Conservation (phyloP, 2,329 filamentous ascomycete genomes). For the Monascus ruber region DNA sequence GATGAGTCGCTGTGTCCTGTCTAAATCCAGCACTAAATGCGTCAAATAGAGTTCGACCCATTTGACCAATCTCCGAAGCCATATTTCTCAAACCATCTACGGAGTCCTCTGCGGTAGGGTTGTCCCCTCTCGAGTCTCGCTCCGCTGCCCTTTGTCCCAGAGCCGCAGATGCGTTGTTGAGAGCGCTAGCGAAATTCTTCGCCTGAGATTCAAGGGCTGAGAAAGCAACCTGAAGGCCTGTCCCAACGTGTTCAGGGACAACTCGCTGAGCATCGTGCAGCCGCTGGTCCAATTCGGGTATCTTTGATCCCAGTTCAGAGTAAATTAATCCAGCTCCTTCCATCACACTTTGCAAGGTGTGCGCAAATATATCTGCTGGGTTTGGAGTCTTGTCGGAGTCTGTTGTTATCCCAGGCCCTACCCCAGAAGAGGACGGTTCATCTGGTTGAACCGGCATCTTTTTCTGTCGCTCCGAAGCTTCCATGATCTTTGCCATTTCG, state of each 20-base stretch:
- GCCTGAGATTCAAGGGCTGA: conserved; percentile 25
- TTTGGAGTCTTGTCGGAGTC: conserved; percentile 9
- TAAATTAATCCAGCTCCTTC: conserved; percentile 23
- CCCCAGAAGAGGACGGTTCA: conserved; percentile 3
- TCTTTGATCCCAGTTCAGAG: conserved; percentile 22
- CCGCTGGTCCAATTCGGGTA: conserved; percentile 29
- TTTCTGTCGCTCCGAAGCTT: conserved; percentile 7
- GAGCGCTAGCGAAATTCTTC: conserved; percentile 22
- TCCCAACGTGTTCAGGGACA: conserved; percentile 25
- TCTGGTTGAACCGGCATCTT: conserved; percentile 5
- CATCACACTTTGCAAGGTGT: conserved; percentile 22
- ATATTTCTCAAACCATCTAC: conserved; percentile 28
- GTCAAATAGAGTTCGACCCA: conserved; percentile 26
- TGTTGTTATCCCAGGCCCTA: conserved; percentile 3
- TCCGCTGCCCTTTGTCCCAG: conserved; percentile 22
- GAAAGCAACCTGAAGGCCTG: conserved; percentile 25
- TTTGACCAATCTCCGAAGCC: conserved; percentile 29
- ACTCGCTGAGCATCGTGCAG: conserved; percentile 22
- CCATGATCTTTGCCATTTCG: conserved; percentile 26
- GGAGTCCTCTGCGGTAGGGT: conserved; percentile 25
- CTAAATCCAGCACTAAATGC: conserved; percentile 26
- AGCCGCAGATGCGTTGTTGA: conserved; percentile 26
- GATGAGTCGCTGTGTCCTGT: conserved; percentile 5
- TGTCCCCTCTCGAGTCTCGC: conserved; percentile 24
- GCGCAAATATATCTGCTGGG: conserved; percentile 20